Evolutionary conservation across 306 rosid species (phyloP), one percentile per base, ranked within the genome.

Genomic region (Vicia faba): DNA sequence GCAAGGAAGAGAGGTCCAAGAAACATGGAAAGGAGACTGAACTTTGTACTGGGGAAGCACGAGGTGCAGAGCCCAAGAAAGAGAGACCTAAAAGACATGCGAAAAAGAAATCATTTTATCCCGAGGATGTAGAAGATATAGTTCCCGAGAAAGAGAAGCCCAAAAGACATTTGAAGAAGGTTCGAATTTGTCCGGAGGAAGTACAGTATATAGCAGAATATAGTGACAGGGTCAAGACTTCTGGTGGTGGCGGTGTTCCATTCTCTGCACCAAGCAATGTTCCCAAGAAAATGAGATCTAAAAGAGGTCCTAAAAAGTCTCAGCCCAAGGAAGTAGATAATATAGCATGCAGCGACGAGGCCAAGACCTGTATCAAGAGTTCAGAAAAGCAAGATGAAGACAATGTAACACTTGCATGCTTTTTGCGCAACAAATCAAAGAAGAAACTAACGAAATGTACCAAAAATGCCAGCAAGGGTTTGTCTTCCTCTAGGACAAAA

Each of bases 101-200:
- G 55, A 81, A 66, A 44, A 71, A 78, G 26, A 36, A 48, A 41
- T 71, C 69, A 71, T 26, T 14, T 28, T 69, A 19, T 78, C 54
- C 69, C 2, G 53, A 77, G 53, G 79, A 50, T 13, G 43, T 13
- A 61, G 48, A 46, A 29, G 67, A 33, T 33, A 39, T 8, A 49
- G 67, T 33, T 85, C 54, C 68, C 7, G 81, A 73, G 81, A 83
- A 71, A 75, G 69, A 2, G 12, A 84, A 60, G 44, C 50, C 74
- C 7, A 79, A 60, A 78, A 80, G 78, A 75, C 63, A 26, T 5
- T 58, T 51, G 29, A 83, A 65, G 35, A 73, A 75, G 28, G 46
- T 57, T 53, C 74, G 66, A 73, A 38, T 23, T 39, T 69, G 36
- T 78, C 66, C 75, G 3, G 57, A 77, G 51, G 79, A 68, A 39